Base-by-base conservation (phyloP, 1,284 basidiomycete genomes). In the Pisolithus thermaeus region DNA sequence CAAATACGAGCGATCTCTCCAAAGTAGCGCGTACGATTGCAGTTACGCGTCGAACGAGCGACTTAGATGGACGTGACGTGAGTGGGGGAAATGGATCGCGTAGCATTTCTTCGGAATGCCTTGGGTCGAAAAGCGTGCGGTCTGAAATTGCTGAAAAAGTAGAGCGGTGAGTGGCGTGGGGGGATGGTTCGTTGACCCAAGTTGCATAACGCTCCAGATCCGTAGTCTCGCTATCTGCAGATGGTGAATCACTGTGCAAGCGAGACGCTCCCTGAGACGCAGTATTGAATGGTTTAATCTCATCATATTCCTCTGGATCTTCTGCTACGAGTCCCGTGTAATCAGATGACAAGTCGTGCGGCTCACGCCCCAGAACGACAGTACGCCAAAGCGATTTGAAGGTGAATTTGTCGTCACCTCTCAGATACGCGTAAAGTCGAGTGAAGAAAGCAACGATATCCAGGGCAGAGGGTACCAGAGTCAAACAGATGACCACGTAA, bases 101-200 rank as follows among this genome's bases (percentile, higher is more conserved):
- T 3, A 90, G 71, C 1, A 82, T 86, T 47, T 84, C 82, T n/a
- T 87, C 79, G 0, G 86, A 90, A 50, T 79, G 78, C 22, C 66
- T 59, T 51, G 75, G 62, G 41, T 59, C 58, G 59, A 81, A 80
- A 7, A 84, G 58, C 0, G 79, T 82, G 18, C 74, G 69, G 22
- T 84, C 83, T 0, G 83, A 83, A 7, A 68, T 61, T 1, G 72
- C 66, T 0, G 83, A 76, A 32, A 71, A 63, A 3, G 59, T 71
- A 47, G 71, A 74, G 52, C 77, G 72, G 49, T 70, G 71, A 18
- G 60, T 63, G 62, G 65, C 63, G 5, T 62, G 66, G 50, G 73
- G 73, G 38, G 75, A 69, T 23, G 44, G 3, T 46, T 76, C 66
- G 37, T 75, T 74, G 7, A 73, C 73, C 77, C 77, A 69, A 35